A percentile compares a stretch with the other conserved stretches of the same genome.
Evolutionary conservation across 306 rosid genomes (phyloP).

Genomic region (Lagenaria siceraria): DNA sequence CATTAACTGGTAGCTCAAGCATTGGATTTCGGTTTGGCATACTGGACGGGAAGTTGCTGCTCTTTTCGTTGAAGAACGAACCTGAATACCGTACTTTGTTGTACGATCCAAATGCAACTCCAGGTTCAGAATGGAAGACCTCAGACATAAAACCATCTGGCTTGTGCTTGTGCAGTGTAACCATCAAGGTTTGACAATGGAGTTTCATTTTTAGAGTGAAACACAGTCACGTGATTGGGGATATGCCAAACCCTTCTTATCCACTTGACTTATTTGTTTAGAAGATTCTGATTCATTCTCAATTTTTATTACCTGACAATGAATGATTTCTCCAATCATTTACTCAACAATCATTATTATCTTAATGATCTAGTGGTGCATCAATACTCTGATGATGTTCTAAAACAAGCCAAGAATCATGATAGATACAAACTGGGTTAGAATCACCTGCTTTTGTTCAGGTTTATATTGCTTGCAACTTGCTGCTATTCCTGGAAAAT

Average conservation of each 20-base stretch:
- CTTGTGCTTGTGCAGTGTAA: constrained; percentile 70
- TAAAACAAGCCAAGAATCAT: not conserved
- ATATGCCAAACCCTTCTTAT: not conserved
- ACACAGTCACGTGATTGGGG: not conserved
- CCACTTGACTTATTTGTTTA: not conserved
- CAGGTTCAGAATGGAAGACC: constrained; percentile 78
- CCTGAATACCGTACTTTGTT: constrained; percentile 51
- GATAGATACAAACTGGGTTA: not conserved
- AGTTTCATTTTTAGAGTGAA: not conserved
- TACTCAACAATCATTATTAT: not conserved
- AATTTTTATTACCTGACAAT: not conserved
- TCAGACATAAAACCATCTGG: constrained; percentile 64
- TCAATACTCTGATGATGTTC: not conserved
- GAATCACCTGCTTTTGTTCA: not conserved
- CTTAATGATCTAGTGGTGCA: not conserved
- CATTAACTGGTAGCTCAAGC: constrained; percentile 71
- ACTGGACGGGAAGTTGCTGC: constrained; percentile 50
- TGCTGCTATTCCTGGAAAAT: not conserved
- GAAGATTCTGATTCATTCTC: not conserved
- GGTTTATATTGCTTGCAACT: not conserved
- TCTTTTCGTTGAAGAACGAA: constrained; percentile 47
- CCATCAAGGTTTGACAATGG: constrained; percentile 49
- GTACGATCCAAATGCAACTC: constrained; percentile 78
- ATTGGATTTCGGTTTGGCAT: constrained; percentile 70
- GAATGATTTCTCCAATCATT: not conserved